Evolutionary conservation across 495 filamentous ascomycete species (phyloP), one percentile per base, ranked within the genome.

Genomic region (Annulohypoxylon maeteangense): DNA sequence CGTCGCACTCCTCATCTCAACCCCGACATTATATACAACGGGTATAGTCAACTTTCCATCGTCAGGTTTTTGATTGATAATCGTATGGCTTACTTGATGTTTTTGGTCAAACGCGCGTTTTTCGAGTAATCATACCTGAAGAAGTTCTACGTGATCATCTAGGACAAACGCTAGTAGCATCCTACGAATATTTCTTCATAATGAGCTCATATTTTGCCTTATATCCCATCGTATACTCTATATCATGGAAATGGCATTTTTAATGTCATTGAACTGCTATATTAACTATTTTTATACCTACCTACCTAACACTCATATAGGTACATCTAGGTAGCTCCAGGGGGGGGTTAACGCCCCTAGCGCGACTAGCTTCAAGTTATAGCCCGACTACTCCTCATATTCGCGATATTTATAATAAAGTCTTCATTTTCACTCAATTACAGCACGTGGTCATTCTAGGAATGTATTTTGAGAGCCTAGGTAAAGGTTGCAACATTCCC

Each of bases 51-150:
- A 20, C 1, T 10, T 14, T n/a, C 10, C 7, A 53, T 61, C 47
- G 32, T 22, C 8, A 10, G 40, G 23, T 47, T 62, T 27, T 57
- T 71, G 62, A 71, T 71, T 71, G 66, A 62, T 71, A 71, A 71
- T 51, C 68, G 22, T 62, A 51, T 62, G 16, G 31, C 29, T 36
- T 40, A 14, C 25, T 34, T 10, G 42, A 60, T 34, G 38, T 3
- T 23, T 59, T 44, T 59, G 29, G 54, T 65, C 22, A 31, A 25
- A 47, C 23, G 25, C 23, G 48, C 48, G 25, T 53, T 16, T 31
- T 53, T 29, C 12, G 10, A 12, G 50, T 54, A 31, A 54, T 23
- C 23, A 14, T 54, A 32, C 14, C 5, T 54, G 23, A 29, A 12
- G 18, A 8, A 7, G 22, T 14, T 48, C 8, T 3, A 48, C 10